Base-by-base conservation (phyloP, 1,139 yeast genomes). In the Candida albicans region DNA sequence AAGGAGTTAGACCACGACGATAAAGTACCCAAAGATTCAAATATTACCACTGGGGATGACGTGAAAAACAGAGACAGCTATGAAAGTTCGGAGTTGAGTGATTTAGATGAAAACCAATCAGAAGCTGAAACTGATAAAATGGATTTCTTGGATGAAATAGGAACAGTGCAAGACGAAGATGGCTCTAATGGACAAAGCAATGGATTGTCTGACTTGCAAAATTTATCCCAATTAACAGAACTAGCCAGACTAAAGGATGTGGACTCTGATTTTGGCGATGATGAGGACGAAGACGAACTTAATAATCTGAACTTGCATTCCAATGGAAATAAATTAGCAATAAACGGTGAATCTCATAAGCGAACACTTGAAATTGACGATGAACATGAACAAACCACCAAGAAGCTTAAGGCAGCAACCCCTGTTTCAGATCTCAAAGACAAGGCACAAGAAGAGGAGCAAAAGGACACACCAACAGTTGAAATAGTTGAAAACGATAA, bases 91-190 rank as follows among this genome's bases (percentile, higher is more conserved):
- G 79, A 73, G 47, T 60, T 73, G 40, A 71, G 86, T 41, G 88
- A 82, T 50, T 65, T 81, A 49, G 82, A 81, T 41, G 89, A 81
- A 45, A 73, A 78, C 47, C 83, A 81, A 52, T 82, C 89, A 6
- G 93, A 86, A 58, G 91, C 89, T 3, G 95, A 86, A 59, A 86
- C 95, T 2, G 95, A 85, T 57, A 80, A 77, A 51, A 80, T 85
- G 84, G 88, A 81, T 54, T 73, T 73, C 50, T 56, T 73, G 45
- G 76, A 71, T 31, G 76, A 70, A 44, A 36, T 36, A 22, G 39
- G 29, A 2, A 36, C 39, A 4, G 33, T 36, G 6, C 32, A 36
- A n/a, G 39, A 49, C 26, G 49, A 46, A 25, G 44, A 38, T 35
- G 52, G 43, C 10, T 52, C 47, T 32, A 40, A 53, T 9, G 48